A percentile compares a stretch with the other conserved stretches of the same genome.
Conservation (phyloP, 805 yeast genomes). For the Kazachstania psychrophila region DNA sequence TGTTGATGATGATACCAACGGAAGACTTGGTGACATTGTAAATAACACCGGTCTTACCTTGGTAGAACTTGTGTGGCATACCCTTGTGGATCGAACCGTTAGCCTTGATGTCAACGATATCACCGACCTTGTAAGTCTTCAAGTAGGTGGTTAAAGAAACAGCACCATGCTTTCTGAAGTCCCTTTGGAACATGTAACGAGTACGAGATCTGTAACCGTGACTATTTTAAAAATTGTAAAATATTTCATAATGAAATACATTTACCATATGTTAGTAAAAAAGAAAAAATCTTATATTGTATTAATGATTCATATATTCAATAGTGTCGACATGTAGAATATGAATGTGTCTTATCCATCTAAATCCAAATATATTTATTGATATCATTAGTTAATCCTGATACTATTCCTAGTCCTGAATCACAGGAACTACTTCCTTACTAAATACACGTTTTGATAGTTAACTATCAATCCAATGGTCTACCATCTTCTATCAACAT, state of each 20-base stretch:
- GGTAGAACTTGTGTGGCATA: slow-evolving; percentile 99
- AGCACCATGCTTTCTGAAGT: slow-evolving; percentile 93
- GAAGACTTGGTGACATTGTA: slow-evolving; percentile 98
- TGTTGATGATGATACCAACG: slow-evolving; percentile 97
- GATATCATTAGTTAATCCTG: no score
- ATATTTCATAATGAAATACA: no score
- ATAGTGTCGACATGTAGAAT: no score
- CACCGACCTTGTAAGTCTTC: slow-evolving; percentile 98
- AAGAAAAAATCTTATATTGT: no score
- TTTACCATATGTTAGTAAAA: slow-evolving; percentile 4
- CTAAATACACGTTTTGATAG: no score
- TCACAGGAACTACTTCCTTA: no score
- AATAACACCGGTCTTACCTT: slow-evolving; percentile 99
- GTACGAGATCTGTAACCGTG: slow-evolving; percentile 99
- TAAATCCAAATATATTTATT: no score
- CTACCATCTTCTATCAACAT: no score
- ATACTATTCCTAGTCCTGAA: no score
- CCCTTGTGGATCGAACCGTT: slow-evolving; percentile 99
- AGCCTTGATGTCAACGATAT: slow-evolving; percentile 98
- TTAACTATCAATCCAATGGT: no score
- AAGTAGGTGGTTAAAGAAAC: slow-evolving; percentile 93
- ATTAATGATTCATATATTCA: no score
- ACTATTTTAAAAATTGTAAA: slow-evolving; percentile 30
- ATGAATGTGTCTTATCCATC: no score
- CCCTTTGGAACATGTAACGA: slow-evolving; percentile 99